Evolutionary conservation across 2,329 filamentous ascomycete genomes (phyloP).

Genomic region (Curvularia sp.): DNA sequence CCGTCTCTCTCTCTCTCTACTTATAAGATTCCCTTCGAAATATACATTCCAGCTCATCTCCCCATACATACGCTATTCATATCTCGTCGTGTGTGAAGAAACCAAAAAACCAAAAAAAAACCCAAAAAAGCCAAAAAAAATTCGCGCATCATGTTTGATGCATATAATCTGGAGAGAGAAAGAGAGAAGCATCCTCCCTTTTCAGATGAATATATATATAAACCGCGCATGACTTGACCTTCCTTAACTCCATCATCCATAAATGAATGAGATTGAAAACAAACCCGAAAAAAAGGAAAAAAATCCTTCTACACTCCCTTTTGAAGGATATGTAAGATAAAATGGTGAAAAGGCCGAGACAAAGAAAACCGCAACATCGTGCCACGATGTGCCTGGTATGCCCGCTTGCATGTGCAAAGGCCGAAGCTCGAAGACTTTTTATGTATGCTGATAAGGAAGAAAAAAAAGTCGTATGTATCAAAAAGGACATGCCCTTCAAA

Average conservation of each 20-base stretch:
- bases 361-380: not conserved
- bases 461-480: not conserved
- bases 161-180: no score
- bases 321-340: not conserved
- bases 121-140: not conserved
- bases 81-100: constrained; percentile 6
- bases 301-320: no score
- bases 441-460: constrained; percentile 17
- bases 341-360: not conserved
- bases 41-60: not conserved
- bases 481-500: constrained; percentile 7
- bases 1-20: not conserved
- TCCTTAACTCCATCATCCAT: no score
- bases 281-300: not conserved
- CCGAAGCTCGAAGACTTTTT: constrained; percentile 17
- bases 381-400: constrained; percentile 2
- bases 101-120: not conserved
- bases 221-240: no score
- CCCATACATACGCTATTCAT: constrained; percentile 4
- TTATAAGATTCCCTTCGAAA: not conserved
- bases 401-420: constrained; percentile 3
- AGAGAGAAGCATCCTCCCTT: no score
- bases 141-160: no score
- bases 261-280: not conserved
- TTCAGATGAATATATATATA: no score